Base-by-base conservation (phyloP, 495 filamentous ascomycete genomes). In the Penicillium macrosclerotiorum region DNA sequence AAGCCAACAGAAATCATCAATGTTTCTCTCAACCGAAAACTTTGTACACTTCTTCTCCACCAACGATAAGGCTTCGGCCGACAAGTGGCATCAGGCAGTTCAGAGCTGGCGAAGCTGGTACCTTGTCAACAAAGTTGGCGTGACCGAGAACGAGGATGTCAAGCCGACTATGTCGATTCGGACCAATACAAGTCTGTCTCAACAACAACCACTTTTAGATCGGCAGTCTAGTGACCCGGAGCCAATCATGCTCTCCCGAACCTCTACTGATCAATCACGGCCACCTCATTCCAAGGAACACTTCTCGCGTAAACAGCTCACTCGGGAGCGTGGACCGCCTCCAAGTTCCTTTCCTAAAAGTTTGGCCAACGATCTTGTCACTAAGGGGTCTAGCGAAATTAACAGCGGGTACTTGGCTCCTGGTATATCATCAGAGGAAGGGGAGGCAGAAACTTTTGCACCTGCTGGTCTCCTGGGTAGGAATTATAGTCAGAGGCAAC, bases 41-140 rank as follows among this genome's bases (percentile, higher is more conserved):
- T 98, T 88, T 62, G 83, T 94, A 8, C 92, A 97, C 50, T 96
- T 90, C 63, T 95, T 98, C 67, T 80, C 80, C 31, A 90, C 84
- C 6, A 87, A 86, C 13, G 87, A 95, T 50, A 71, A 74, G 11
- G 54, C 71, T 2, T 61, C 85, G 5, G 87, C 86, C 1, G 72
- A 76, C 17, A 67, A 73, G 20, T 96, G 88, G 72, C 84, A 87
- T 59, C 67, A 73, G 23, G 72, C 76, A 4, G 75, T 94, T 2
- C 87, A 93, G 48, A 68, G 71, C 33, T 96, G 89, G 92, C 74
- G 93, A 44, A 91, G 87, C 63, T 89, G 90, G 90, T 93, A 95
- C 60, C 58, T 96, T 16, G 81, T 88, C 22, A 81, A 85, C 54
- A 66, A 54, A 44, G 73, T 82, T 67, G 84, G 77, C 29, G 76